A percentile compares a stretch with the other conserved stretches of the same genome.
phyloP scores from a whole-genome alignment of 148 eudicot species.

The Polygonum aviculare region DNA sequence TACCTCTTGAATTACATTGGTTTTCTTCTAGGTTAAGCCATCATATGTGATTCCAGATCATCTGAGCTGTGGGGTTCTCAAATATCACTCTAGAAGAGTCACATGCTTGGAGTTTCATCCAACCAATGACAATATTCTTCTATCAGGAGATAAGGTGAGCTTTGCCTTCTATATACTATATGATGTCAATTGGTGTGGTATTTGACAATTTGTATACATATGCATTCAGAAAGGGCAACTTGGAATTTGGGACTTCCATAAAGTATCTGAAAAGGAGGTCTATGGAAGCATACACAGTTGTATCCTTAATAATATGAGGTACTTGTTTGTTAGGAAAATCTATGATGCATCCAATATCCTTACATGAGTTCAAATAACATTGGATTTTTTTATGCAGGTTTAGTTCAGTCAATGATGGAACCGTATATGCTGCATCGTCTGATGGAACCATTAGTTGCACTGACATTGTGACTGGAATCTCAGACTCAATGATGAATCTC shows the following conservation, averaged over 20 bases:
- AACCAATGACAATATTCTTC: conserved; percentile 58
- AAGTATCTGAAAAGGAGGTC: conserved; percentile 83
- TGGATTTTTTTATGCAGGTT: conserved; percentile 35
- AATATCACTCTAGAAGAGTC: conserved; percentile 88
- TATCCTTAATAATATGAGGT: conserved; percentile 88
- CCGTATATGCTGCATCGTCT: conserved; percentile 78
- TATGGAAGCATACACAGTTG: conserved; percentile 75
- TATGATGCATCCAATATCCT: not conserved
- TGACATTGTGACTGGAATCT: conserved; percentile 90
- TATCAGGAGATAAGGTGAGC: conserved; percentile 95
- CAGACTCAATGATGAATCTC: conserved; percentile 65
- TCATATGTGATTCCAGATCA: conserved; percentile 65
- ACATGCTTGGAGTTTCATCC: conserved; percentile 99
- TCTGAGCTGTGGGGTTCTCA: conserved; percentile 77
- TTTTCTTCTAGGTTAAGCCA: conserved; percentile 57
- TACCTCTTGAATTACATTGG: not conserved
- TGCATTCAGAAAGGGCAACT: conserved; percentile 84
- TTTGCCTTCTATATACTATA: not conserved
- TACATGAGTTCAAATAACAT: not conserved
- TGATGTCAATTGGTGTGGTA: not conserved
- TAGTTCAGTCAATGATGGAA: conserved; percentile 65
- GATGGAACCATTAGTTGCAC: conserved; percentile 91
- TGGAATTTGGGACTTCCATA: conserved; percentile 89
- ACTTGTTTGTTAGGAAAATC: conserved; percentile 9
- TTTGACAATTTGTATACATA: not conserved